Evolutionary conservation across 2,329 filamentous ascomycete genomes (phyloP).

Genomic region (Alternaria triticimaculans): DNA sequence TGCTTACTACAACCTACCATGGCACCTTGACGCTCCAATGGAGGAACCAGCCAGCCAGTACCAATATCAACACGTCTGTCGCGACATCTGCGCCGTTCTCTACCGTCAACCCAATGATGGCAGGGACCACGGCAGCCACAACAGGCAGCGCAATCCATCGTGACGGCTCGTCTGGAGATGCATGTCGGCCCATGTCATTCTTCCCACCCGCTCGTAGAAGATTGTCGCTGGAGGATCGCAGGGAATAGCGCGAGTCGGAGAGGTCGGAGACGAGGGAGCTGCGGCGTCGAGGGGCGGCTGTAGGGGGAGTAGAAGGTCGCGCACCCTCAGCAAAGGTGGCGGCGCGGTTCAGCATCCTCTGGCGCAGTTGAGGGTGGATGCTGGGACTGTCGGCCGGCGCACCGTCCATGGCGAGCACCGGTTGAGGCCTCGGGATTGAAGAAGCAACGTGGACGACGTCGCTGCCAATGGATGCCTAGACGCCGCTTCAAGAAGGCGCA

Average conservation of each 20-base stretch:
- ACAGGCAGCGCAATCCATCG: slow-evolving; percentile 82
- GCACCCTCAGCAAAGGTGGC: slow-evolving; percentile 44
- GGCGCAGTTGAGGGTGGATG: slow-evolving; percentile 39
- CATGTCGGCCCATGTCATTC: slow-evolving; percentile 38
- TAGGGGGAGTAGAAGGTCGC: slow-evolving; percentile 21
- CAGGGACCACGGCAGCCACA: slow-evolving; percentile 82
- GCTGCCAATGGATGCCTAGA: slow-evolving; percentile 1
- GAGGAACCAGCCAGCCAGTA: slow-evolving; percentile 81
- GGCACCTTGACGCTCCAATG: slow-evolving; percentile 92
- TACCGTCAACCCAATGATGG: slow-evolving; percentile 83
- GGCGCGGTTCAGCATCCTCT: slow-evolving; percentile 46
- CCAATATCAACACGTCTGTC: slow-evolving; percentile 83
- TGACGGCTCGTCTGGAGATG: slow-evolving; percentile 62
- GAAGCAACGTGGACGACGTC: not conserved
- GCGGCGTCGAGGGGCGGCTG: slow-evolving; percentile 60
- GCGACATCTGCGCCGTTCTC: slow-evolving; percentile 82
- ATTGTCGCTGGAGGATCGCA: slow-evolving; percentile 72
- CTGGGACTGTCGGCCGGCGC: slow-evolving; percentile 27
- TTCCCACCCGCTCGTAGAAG: slow-evolving; percentile 62
- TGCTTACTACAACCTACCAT: slow-evolving; percentile 64
- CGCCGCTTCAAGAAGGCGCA: slow-evolving; percentile 3
- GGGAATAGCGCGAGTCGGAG: slow-evolving; percentile 70
- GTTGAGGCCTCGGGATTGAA: slow-evolving; percentile 5
- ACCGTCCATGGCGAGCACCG: slow-evolving; percentile 34
- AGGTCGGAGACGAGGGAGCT: slow-evolving; percentile 82